phyloP scores from a whole-genome alignment of 768 basidiomycete species.

The Neoboletus subvelutipes region DNA sequence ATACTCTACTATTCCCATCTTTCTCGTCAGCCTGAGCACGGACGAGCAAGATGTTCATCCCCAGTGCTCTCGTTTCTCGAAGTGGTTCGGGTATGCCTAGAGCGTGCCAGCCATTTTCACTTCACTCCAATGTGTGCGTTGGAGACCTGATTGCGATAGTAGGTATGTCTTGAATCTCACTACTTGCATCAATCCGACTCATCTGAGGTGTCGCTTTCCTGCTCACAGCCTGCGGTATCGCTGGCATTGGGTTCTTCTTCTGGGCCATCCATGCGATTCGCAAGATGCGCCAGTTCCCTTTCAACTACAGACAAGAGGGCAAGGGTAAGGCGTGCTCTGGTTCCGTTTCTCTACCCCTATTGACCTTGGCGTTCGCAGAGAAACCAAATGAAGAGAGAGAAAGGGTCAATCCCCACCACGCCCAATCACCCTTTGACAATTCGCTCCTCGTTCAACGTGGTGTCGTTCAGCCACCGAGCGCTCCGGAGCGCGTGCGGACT shows the following conservation, averaged over 20 bases:
- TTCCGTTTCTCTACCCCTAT: not conserved
- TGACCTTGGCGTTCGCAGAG: conserved; percentile 3
- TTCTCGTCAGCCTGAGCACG: not conserved
- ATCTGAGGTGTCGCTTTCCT: not conserved
- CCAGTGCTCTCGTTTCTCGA: not conserved
- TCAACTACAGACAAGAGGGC: not conserved
- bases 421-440: not conserved
- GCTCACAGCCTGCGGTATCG: conserved; percentile 15
- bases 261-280: conserved; percentile 22
- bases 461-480: conserved; percentile 1
- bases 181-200: not conserved
- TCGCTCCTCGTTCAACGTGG: conserved; percentile 3
- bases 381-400: not conserved
- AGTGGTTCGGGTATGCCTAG: not conserved
- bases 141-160: conserved; percentile 26
- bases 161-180: conserved; percentile 11
- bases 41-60: conserved; percentile 9
- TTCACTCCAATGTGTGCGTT: conserved; percentile 18
- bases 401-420: conserved; percentile 7
- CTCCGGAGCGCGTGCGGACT: conserved; percentile 9
- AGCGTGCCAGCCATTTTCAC: conserved; percentile 11
- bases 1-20: not conserved
- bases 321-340: not conserved
- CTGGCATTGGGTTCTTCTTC: conserved; percentile 19
- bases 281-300: conserved; percentile 19